Percentiles rank a stretch among this genome's conserved stretches.
Conservation (phyloP, 305 asterid species). For the Stenogyne calaminthoides region DNA sequence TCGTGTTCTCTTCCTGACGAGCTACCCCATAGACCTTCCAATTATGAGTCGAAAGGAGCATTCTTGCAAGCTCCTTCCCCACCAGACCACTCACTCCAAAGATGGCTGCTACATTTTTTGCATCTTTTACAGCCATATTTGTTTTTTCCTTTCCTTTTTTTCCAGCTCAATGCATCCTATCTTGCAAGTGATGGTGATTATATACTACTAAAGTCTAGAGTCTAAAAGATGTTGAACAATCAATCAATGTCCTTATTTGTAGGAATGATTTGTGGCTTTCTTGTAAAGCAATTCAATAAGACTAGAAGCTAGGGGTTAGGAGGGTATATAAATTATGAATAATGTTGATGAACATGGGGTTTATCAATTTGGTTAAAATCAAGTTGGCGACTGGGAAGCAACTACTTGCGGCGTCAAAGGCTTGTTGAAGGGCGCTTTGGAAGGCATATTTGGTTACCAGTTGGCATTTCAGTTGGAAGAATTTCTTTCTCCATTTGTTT, state of each 20-base stretch:
- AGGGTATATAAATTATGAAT: background rate
- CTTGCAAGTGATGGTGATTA: background rate
- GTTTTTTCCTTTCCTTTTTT: background rate
- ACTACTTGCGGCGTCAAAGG: slow-evolving; percentile 42
- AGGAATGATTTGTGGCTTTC: slow-evolving; percentile 38
- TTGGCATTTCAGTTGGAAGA: slow-evolving; percentile 56
- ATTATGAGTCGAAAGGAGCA: slow-evolving; percentile 43
- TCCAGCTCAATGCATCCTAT: slow-evolving; percentile 5
- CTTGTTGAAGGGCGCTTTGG: slow-evolving; percentile 30
- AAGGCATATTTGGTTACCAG: slow-evolving; percentile 47
- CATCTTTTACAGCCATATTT: slow-evolving; percentile 29
- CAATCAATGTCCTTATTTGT: slow-evolving; percentile 28
- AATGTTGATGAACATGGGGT: background rate
- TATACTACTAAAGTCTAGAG: slow-evolving; percentile 16
- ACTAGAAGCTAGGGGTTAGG: slow-evolving; percentile 23
- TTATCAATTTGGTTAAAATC: slow-evolving; percentile 9
- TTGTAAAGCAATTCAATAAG: slow-evolving; percentile 25
- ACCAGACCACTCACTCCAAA: slow-evolving; percentile 86
- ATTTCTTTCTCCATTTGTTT: slow-evolving; percentile 23
- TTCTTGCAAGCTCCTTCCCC: slow-evolving; percentile 74
- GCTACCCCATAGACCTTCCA: slow-evolving; percentile 91
- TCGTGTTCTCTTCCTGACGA: slow-evolving; percentile 37
- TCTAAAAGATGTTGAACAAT: background rate
- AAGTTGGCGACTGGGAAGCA: slow-evolving; percentile 40
- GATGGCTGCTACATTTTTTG: slow-evolving; percentile 57